These are phyloP conservation scores for Aspergillus glaucus DNA, from an alignment of 2,329 filamentous ascomycete species.

Conservation along the genomic window DNA sequence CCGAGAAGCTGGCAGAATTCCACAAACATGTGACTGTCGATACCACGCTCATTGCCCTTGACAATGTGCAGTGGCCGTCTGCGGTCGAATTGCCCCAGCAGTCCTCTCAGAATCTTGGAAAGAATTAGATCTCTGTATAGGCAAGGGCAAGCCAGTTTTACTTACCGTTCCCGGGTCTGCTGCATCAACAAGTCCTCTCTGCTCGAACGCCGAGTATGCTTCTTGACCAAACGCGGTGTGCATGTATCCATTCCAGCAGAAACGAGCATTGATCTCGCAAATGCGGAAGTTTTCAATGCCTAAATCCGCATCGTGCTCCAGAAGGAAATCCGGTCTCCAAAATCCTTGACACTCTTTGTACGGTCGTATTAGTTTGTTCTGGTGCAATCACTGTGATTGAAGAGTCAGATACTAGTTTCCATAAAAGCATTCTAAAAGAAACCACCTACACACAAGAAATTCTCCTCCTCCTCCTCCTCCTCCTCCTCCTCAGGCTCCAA, in stretches of 20 bases:
- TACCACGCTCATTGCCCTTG: not conserved
- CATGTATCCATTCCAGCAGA: not conserved
- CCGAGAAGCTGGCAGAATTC: not conserved
- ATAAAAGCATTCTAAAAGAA: not conserved
- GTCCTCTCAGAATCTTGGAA: not conserved
- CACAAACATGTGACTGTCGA: not conserved
- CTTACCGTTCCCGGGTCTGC: slow-evolving; percentile 5
- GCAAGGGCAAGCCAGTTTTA: not conserved
- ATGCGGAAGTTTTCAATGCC: slow-evolving; percentile 6
- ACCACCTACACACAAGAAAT: slow-evolving; percentile 13
- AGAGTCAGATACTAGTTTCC: not conserved
- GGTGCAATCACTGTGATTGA: slow-evolving; percentile 5
- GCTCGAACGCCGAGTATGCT: not conserved
- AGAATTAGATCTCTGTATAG: not conserved
- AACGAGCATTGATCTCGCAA: slow-evolving; percentile 15
- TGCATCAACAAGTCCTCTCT: not conserved
- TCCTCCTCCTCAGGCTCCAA: slow-evolving; percentile 19
- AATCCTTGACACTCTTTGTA: slow-evolving; percentile 10
- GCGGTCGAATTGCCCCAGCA: not conserved
- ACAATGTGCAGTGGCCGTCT: not conserved
- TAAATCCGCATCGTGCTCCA: not conserved
- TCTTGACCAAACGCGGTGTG: not conserved
- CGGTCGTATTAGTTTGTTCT: slow-evolving; percentile 1
- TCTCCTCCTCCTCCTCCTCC: slow-evolving; percentile 15
- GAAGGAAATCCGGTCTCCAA: slow-evolving; percentile 15